Base-by-base conservation (phyloP, 1,139 yeast species). In the Groenewaldozyma auringiensis region DNA sequence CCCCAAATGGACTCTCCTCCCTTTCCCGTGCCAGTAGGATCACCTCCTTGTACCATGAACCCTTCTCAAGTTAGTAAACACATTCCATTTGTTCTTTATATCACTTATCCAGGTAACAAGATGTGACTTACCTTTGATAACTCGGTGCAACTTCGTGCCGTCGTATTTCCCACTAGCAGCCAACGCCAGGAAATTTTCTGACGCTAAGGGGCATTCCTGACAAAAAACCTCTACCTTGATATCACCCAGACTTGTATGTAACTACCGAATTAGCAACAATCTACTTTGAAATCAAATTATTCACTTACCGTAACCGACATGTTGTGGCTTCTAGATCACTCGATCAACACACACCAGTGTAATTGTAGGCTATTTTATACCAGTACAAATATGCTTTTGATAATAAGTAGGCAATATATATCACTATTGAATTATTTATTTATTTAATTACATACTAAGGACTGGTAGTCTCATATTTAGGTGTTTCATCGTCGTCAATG, bases 1-100 rank as follows among this genome's bases (percentile, higher is more conserved):
- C 78, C 76, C 77, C 77, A 74, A 9, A 69, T 61, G 0, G 75
- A 63, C 51, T 73, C 74, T 21, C 79, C 76, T 25, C 80, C 74
- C 53, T 71, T 73, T 0, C 78, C 77, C 0, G 72, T 67, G 29
- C 73, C 73, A 2, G 75, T 66, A 0, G 76, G 73, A 53, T 75
- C 78, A 1, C 79, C 79, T 53, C 72, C 68, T 48, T 75, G 79
- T 1, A 70, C 66, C 52, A 74, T 72, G 54, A 74, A 73, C 1
- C 65, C 59, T 52, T 25, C 21, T 18, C 37, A 21, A n/a, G 25
- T 43, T 34, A 39, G 42, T 17, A 13, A 8, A n/a, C n/a, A n/a
- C n/a, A n/a, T n/a, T n/a, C n/a, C n/a, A n/a, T n/a, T n/a, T n/a
- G n/a, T n/a, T 36, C 22, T 9, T 3, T 4, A n/a, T 20, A 14